Percentiles rank a stretch among this genome's conserved stretches.
Conservation (phyloP, 352 stramenopile species). For the Phytophthora sp. region DNA sequence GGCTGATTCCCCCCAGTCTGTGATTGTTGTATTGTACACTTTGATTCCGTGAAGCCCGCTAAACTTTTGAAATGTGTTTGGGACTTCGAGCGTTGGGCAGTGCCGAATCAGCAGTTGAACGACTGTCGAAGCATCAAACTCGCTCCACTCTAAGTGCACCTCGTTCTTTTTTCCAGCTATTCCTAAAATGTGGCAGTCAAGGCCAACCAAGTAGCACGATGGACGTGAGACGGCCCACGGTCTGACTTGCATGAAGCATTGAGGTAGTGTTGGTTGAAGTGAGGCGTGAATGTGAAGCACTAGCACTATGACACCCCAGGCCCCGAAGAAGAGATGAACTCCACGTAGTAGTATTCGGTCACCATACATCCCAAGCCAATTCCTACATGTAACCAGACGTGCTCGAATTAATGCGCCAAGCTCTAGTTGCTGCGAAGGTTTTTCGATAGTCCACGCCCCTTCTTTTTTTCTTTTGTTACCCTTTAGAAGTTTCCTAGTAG, state of each 20-base stretch:
- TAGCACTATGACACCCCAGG: slow-evolving; percentile 20
- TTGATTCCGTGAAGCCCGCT: slow-evolving; percentile 34
- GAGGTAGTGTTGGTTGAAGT: slow-evolving; percentile 4
- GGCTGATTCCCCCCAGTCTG: slow-evolving; percentile 27
- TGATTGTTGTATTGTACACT: slow-evolving; percentile 48
- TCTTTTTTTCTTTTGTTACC: too few species aligned
- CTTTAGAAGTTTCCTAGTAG: not conserved
- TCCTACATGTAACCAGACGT: too few species aligned
- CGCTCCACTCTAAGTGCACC: slow-evolving; percentile 14
- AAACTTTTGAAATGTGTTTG: slow-evolving; percentile 30
- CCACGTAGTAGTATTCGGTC: not conserved
- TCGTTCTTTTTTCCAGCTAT: slow-evolving; percentile 25
- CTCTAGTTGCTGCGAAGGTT: too few species aligned
- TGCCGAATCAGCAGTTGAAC: slow-evolving; percentile 43
- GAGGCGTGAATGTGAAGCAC: slow-evolving; percentile 26
- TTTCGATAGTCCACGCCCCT: too few species aligned
- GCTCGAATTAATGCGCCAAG: too few species aligned
- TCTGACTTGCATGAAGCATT: slow-evolving; percentile 38
- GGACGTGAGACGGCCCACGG: slow-evolving; percentile 37
- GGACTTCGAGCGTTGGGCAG: slow-evolving; percentile 36
- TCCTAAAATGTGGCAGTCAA: slow-evolving; percentile 30
- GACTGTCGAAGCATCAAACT: slow-evolving; percentile 32
- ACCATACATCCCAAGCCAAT: not conserved
- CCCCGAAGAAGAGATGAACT: slow-evolving; percentile 13
- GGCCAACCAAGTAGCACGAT: slow-evolving; percentile 37